phyloP scores from a whole-genome alignment of 1,139 yeast genomes.

The Blastobotrys buckinghamii region DNA sequence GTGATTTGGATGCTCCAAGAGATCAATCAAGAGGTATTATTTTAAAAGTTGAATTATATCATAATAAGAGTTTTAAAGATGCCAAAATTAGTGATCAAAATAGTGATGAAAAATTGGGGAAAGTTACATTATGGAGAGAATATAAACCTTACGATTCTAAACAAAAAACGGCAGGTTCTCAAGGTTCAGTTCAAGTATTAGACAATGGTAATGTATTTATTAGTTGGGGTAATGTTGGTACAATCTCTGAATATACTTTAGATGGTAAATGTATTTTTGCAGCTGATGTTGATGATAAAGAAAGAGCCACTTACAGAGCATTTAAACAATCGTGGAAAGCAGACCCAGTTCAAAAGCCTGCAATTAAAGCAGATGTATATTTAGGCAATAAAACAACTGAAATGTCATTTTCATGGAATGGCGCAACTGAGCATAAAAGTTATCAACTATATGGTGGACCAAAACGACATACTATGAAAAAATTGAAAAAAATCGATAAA shows the following conservation, averaged over 20 bases:
- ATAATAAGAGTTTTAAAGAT: neutral
- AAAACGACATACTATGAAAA: neutral
- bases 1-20: neutral
- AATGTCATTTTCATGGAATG: slow-evolving; percentile 10
- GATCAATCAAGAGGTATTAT: slow-evolving; percentile 11
- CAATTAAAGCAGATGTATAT: slow-evolving; percentile 1
- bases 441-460: slow-evolving; percentile 2
- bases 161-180: slow-evolving; percentile 24
- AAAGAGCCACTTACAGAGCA: slow-evolving; percentile 5
- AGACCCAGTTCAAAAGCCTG: slow-evolving; percentile 4
- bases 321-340: slow-evolving; percentile 6
- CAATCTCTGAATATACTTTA: slow-evolving; percentile 35
- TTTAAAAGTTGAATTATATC: slow-evolving; percentile 5
- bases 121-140: slow-evolving; percentile 6
- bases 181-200: slow-evolving; percentile 38
- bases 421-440: slow-evolving; percentile 4
- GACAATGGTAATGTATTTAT: slow-evolving; percentile 37
- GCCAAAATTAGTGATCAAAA: neutral
- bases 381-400: slow-evolving; percentile 1
- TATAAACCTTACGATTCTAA: neutral
- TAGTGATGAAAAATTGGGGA: neutral
- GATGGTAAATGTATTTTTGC: slow-evolving; percentile 34
- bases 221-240: slow-evolving; percentile 40
- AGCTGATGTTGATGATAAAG: slow-evolving; percentile 21
- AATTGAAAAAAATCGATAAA: neutral